Evolutionary conservation across 2,329 filamentous ascomycete genomes (phyloP).

Genomic region (Sordariomycetes sp.): DNA sequence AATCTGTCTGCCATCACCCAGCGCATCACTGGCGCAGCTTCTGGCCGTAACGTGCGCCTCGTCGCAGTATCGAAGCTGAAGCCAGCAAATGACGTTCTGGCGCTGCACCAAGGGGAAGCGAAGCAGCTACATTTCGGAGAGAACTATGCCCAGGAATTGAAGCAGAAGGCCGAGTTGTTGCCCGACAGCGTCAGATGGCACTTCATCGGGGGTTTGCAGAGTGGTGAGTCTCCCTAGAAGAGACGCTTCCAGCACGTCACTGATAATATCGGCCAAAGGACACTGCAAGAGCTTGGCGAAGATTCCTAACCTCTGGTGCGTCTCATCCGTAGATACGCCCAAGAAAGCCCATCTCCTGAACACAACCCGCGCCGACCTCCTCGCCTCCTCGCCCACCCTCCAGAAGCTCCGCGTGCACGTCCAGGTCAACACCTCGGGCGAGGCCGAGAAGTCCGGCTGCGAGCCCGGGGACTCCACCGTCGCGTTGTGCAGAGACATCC

Average conservation of each 20-base stretch:
- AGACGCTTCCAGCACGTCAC: too few species aligned
- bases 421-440: constrained; percentile 91
- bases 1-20: constrained; percentile 53
- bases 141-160: constrained; percentile 89
- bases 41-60: constrained; percentile 54
- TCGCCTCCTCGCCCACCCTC: constrained; percentile 25
- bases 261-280: constrained; percentile 38
- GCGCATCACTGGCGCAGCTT: constrained; percentile 44
- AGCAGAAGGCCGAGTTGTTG: constrained; percentile 74
- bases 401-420: constrained; percentile 65
- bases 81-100: constrained; percentile 81
- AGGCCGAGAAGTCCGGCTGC: constrained; percentile 76
- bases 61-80: constrained; percentile 97
- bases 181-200: constrained; percentile 80
- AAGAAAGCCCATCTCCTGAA: constrained; percentile 85
- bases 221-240: constrained; percentile 30
- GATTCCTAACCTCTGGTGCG: constrained; percentile 82
- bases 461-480: constrained; percentile 53
- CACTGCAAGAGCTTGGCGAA: constrained; percentile 84
- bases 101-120: constrained; percentile 57
- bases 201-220: constrained; percentile 91
- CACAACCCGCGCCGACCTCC: constrained; percentile 58
- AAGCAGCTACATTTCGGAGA: constrained; percentile 80
- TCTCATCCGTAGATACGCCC: constrained; percentile 77
- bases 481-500: constrained; percentile 60